Percentiles rank a stretch among this genome's conserved stretches.
Evolutionary conservation across 1,139 yeast species (phyloP).

Genomic region (Taphrina confusa): DNA sequence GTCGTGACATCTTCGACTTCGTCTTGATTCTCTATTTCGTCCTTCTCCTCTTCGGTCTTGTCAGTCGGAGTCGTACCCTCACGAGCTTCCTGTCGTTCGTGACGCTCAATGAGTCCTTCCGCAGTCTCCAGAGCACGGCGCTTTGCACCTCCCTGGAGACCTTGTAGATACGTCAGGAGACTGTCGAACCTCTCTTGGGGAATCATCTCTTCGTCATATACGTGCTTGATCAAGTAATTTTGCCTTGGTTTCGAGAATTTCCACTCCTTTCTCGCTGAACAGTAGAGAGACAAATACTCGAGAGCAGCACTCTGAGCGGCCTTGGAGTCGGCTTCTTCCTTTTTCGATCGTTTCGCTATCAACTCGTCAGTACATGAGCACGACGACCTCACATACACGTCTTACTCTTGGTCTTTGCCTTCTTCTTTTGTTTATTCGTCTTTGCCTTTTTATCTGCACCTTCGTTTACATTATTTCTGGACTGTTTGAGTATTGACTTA

Average conservation of each 20-base stretch:
- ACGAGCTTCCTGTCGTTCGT: neutral
- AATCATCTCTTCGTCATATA: conserved; percentile 7
- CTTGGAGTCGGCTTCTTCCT: conserved; percentile 24
- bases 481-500: neutral
- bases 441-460: neutral
- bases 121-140: conserved; percentile 17
- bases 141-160: conserved; percentile 22
- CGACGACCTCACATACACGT: neutral
- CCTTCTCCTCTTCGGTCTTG: neutral
- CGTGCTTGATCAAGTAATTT: conserved; percentile 21
- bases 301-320: conserved; percentile 15
- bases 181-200: neutral
- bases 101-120: conserved; percentile 1
- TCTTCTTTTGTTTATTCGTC: conserved; percentile 14
- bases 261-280: conserved; percentile 5
- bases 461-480: neutral
- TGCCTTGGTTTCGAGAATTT: conserved; percentile 31
- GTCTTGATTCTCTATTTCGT: neutral
- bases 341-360: conserved; percentile 11
- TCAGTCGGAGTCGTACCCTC: neutral
- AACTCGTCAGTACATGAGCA: neutral
- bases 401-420: conserved; percentile 14
- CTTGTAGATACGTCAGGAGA: conserved; percentile 7
- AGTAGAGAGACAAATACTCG: conserved; percentile 14
- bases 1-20: conserved; percentile 16